Percentiles rank a stretch among this genome's conserved stretches.
Evolutionary conservation across 257 asterid species (phyloP).

Genomic region (Solanum phureja): DNA sequence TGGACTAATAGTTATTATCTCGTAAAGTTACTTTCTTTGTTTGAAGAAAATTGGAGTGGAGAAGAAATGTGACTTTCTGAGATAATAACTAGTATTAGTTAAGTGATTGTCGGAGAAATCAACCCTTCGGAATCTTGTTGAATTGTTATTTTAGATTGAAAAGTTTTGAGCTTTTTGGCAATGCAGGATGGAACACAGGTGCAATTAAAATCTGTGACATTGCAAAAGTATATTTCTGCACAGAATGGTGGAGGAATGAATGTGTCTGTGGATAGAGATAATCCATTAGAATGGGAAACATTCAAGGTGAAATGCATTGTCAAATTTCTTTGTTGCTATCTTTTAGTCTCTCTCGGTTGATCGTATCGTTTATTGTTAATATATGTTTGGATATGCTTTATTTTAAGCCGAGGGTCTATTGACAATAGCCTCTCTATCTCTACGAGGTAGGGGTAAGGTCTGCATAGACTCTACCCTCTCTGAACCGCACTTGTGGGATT

Average conservation of each 20-base stretch:
- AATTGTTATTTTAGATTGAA: background rate
- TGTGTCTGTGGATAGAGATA: slow-evolving; percentile 48
- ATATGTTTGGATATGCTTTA: background rate
- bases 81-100: background rate
- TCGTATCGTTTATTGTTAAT: background rate
- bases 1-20: background rate
- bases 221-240: slow-evolving; percentile 54
- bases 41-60: background rate
- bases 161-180: background rate
- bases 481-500: background rate
- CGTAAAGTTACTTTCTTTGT: background rate
- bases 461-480: background rate
- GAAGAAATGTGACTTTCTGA: background rate
- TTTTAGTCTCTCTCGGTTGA: background rate
- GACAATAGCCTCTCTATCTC: background rate
- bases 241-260: slow-evolving; percentile 63
- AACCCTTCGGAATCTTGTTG: background rate
- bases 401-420: background rate
- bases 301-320: slow-evolving; percentile 35
- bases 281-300: slow-evolving; percentile 66
- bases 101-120: background rate
- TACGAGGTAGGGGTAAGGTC: background rate
- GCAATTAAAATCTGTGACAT: slow-evolving; percentile 41
- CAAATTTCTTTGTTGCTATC: background rate
- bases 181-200: slow-evolving; percentile 80